phyloP scores from a whole-genome alignment of 345 rosid genomes.

The Hibiscus trionum region DNA sequence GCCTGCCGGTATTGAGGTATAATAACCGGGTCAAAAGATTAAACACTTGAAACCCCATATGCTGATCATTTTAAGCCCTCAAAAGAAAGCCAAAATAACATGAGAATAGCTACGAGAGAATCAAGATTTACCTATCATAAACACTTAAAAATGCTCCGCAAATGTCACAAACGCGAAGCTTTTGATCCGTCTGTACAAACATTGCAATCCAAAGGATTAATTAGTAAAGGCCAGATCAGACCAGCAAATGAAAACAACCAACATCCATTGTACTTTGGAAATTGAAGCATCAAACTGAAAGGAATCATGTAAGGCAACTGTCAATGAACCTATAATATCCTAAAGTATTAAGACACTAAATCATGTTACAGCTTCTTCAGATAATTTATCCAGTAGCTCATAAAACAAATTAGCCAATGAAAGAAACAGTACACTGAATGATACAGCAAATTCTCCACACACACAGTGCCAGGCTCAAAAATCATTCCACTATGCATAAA shows the following conservation, averaged over 20 bases:
- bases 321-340: background rate
- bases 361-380: background rate
- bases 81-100: conserved; percentile 19
- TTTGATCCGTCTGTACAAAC: conserved; percentile 88
- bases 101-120: conserved; percentile 9
- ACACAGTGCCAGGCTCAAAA: background rate
- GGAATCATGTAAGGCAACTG: background rate
- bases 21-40: conserved; percentile 82
- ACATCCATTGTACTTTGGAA: background rate
- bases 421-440: background rate
- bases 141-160: conserved; percentile 99
- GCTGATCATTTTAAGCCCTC: conserved; percentile 42
- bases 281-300: background rate
- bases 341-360: background rate
- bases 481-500: background rate
- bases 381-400: background rate
- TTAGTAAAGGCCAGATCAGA: background rate
- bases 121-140: conserved; percentile 73
- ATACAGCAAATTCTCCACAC: background rate
- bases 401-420: background rate
- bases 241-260: background rate
- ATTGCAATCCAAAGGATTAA: background rate
- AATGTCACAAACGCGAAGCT: conserved; percentile 98
- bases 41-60: conserved; percentile 78
- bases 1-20: conserved; percentile 99